Evolutionary conservation across 192 early-diverging fungal genomes (phyloP).

Genomic region (Chytriomyces hyalinus): DNA sequence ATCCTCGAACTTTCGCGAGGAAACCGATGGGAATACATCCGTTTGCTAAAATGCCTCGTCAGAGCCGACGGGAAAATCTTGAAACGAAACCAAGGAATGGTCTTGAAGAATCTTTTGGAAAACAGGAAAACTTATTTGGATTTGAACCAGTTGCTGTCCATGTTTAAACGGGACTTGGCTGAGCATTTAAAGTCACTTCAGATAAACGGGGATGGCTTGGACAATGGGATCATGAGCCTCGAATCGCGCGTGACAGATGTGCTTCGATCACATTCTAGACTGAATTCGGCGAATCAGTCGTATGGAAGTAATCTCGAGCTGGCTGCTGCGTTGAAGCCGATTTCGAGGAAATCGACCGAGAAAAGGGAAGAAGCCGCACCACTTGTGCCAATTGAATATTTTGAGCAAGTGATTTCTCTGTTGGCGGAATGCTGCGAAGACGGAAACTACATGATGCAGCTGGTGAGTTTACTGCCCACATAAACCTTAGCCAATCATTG

Average conservation of each 20-base stretch:
- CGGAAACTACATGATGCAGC: conserved; percentile 39
- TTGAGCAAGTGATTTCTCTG: conserved; percentile 30
- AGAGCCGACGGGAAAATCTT: conserved; percentile 36
- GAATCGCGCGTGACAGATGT: neutral
- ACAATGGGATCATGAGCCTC: neutral
- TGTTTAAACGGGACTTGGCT: conserved; percentile 8
- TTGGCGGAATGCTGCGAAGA: conserved; percentile 42
- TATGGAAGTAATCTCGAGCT: too few relatives aligned
- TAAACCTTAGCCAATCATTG: neutral
- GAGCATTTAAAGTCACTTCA: neutral
- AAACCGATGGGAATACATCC: conserved; percentile 32
- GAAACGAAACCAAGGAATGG: conserved; percentile 40
- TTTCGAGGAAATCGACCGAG: too few relatives aligned
- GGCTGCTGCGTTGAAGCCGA: too few relatives aligned
- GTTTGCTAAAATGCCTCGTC: conserved; percentile 28
- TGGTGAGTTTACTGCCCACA: conserved; percentile 17
- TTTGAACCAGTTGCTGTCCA: conserved; percentile 5
- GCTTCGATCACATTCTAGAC: too few relatives aligned
- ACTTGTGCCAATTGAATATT: conserved; percentile 31
- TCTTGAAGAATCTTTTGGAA: conserved; percentile 34
- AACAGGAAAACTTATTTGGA: conserved; percentile 26
- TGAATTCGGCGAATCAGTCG: too few relatives aligned
- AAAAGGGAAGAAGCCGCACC: neutral
- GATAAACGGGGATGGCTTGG: neutral
- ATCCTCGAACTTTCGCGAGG: conserved; percentile 40